These are phyloP conservation scores for Pythium phragmiticola DNA, from an alignment of 352 stramenopile genomes.

Conservation along the genomic window DNA sequence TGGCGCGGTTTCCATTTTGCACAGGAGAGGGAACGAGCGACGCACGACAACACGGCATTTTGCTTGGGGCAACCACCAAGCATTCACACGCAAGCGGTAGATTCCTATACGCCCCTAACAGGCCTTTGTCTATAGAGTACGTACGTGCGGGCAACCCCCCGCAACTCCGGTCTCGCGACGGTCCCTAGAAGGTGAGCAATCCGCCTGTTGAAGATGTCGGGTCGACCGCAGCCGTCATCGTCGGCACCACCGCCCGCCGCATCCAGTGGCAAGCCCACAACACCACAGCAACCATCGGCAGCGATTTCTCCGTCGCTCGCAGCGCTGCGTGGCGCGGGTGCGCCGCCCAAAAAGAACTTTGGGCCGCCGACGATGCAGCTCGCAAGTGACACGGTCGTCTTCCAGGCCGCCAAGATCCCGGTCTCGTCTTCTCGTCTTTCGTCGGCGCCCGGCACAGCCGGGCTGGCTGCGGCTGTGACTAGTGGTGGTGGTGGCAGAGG, in stretches of 20 bases:
- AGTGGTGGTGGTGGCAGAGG: neutral
- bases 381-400: slow-evolving; percentile 56
- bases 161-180: neutral
- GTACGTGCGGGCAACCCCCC: neutral
- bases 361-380: slow-evolving; percentile 32
- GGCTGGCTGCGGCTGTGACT: neutral
- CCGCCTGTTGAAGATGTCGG: slow-evolving; percentile 6
- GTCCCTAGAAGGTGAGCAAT: neutral
- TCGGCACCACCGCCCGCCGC: neutral
- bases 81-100: no score
- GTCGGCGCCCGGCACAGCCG: slow-evolving; percentile 14
- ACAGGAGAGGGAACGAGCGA: neutral
- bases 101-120: neutral
- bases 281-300: neutral
- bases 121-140: neutral
- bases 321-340: neutral
- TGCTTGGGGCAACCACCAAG: no score
- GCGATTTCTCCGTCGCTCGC: neutral
- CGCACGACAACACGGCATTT: neutral
- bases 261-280: neutral
- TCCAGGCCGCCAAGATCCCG: slow-evolving; percentile 54
- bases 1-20: slow-evolving; percentile 25
- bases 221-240: slow-evolving; percentile 10
- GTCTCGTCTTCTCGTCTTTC: slow-evolving; percentile 34
- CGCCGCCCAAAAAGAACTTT: slow-evolving; percentile 15